These are phyloP conservation scores for Auxenochlorella pyrenoidosa DNA, from an alignment of 139 green algal genomes.

Conservation along the genomic window DNA sequence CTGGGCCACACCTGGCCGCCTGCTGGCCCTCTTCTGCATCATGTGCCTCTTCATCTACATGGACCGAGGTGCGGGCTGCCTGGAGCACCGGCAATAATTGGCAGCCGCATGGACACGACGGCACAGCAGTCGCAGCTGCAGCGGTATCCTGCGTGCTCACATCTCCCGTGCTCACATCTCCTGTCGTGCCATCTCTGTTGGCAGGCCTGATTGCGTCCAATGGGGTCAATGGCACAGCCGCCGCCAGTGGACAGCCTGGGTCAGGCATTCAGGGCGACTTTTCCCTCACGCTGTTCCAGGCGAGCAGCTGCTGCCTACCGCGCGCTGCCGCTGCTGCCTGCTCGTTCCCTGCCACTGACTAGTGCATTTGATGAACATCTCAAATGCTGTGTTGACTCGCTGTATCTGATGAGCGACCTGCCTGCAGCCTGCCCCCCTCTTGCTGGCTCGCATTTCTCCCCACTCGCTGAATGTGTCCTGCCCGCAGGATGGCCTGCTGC, in stretches of 20 bases:
- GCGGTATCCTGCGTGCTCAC: not conserved
- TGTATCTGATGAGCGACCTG: too few species aligned
- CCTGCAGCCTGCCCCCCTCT: too few species aligned
- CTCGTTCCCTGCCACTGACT: too few species aligned
- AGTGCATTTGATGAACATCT: too few species aligned
- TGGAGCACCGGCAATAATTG: too few species aligned
- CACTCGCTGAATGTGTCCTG: too few species aligned
- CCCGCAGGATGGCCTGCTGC: slow-evolving; percentile 85
- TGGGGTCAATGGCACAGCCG: slow-evolving; percentile 84
- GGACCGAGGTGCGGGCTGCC: slow-evolving; percentile 63
- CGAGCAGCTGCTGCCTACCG: not conserved
- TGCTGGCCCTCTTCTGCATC: slow-evolving; percentile 80
- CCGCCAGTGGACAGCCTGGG: slow-evolving; percentile 47
- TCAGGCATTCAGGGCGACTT: slow-evolving; percentile 87
- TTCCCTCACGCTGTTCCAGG: slow-evolving; percentile 80
- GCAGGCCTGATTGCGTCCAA: slow-evolving; percentile 91
- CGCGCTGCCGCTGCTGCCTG: not conserved
- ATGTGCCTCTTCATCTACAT: slow-evolving; percentile 92
- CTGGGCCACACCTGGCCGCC: slow-evolving; percentile 76
- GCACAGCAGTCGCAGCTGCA: too few species aligned
- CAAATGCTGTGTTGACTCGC: too few species aligned
- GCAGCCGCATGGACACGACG: not conserved
- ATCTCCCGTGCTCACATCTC: not conserved
- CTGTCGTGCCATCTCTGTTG: not conserved
- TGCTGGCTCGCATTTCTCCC: too few species aligned